phyloP scores from a whole-genome alignment of 1,139 yeast genomes.

The Candida pseudocylindracea region DNA sequence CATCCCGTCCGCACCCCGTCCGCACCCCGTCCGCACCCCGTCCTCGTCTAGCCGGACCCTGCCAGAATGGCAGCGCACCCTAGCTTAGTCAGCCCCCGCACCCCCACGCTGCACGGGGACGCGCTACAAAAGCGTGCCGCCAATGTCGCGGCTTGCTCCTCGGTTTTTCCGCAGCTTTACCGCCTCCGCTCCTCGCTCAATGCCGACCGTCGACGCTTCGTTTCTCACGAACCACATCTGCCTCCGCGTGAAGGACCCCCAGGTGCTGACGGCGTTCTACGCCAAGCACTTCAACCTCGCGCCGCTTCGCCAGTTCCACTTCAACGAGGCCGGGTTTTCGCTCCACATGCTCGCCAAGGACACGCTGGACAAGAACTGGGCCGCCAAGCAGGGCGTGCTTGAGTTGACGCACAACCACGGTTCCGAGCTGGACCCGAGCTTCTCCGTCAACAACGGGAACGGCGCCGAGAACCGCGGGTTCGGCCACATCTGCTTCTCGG shows the following conservation, averaged over 20 bases:
- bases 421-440: slow-evolving; percentile 35
- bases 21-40: too few relatives aligned
- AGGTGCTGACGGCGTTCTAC: slow-evolving; percentile 51
- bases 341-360: slow-evolving; percentile 49
- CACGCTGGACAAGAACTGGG: slow-evolving; percentile 26
- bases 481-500: slow-evolving; percentile 83
- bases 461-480: slow-evolving; percentile 71
- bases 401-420: slow-evolving; percentile 77
- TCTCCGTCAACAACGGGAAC: slow-evolving; percentile 59
- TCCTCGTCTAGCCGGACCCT: too few relatives aligned
- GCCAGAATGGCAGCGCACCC: too few relatives aligned
- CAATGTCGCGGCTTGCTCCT: too few relatives aligned
- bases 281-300: slow-evolving; percentile 56
- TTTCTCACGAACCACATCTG: slow-evolving; percentile 47
- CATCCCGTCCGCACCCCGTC: too few relatives aligned
- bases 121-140: too few relatives aligned
- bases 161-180: too few relatives aligned
- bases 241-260: slow-evolving; percentile 68
- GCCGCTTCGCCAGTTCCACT: slow-evolving; percentile 24
- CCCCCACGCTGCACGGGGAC: too few relatives aligned
- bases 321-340: slow-evolving; percentile 33
- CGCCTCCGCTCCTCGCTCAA: slow-evolving; percentile 2
- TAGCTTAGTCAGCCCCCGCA: too few relatives aligned
- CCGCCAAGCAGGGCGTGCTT: slow-evolving; percentile 53
- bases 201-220: slow-evolving; percentile 14